These are phyloP conservation scores for Fusarium sulawesiense DNA, from an alignment of 2,329 filamentous ascomycete genomes.

Conservation along the genomic window DNA sequence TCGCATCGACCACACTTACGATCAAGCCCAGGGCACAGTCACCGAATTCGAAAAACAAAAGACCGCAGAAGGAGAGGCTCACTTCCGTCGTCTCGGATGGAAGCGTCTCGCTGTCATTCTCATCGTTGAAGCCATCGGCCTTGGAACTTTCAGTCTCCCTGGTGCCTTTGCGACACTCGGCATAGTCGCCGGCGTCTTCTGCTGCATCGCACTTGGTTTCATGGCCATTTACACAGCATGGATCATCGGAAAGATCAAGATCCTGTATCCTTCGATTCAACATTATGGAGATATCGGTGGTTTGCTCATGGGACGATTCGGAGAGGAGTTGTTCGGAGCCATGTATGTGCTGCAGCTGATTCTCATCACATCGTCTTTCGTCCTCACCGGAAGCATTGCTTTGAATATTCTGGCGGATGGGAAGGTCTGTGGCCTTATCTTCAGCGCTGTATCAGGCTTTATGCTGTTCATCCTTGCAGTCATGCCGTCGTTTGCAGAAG, in stretches of 20 bases:
- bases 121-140: constrained; percentile 42
- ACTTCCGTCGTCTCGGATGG: constrained; percentile 40
- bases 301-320: constrained; percentile 66
- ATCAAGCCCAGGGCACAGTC: constrained; percentile 37
- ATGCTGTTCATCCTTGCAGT: constrained; percentile 55
- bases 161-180: constrained; percentile 42
- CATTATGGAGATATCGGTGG: constrained; percentile 74
- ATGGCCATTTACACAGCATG: constrained; percentile 56
- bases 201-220: constrained; percentile 50
- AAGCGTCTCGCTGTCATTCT: constrained; percentile 42
- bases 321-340: constrained; percentile 67
- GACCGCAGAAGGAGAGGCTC: constrained; percentile 35
- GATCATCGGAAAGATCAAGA: constrained; percentile 55
- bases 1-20: constrained; percentile 28
- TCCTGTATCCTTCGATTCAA: constrained; percentile 63
- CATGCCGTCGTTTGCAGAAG: constrained; percentile 54
- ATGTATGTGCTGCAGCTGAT: constrained; percentile 70
- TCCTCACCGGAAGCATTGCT: constrained; percentile 73
- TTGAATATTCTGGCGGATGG: constrained; percentile 70
- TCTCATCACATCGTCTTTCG: constrained; percentile 74
- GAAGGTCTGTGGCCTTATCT: constrained; percentile 54
- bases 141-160: constrained; percentile 43
- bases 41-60: constrained; percentile 44
- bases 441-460: constrained; percentile 54
- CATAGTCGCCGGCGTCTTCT: constrained; percentile 52